These are phyloP conservation scores for Mallotus repandus DNA, from an alignment of 441 rosid genomes.

Conservation along the genomic window DNA sequence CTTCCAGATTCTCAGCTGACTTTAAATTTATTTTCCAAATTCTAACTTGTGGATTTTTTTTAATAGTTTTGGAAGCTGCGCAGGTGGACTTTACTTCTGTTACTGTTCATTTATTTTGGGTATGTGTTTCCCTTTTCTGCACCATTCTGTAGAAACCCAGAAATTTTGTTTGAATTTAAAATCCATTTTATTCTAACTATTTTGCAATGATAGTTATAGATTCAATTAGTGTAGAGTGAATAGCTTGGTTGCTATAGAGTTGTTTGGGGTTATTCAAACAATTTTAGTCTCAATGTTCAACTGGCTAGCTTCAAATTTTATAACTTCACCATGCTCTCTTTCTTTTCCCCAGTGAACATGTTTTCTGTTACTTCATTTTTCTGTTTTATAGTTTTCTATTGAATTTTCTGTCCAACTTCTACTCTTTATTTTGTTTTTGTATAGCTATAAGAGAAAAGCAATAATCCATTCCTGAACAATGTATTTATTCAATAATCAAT, in stretches of 20 bases:
- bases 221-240: constrained; percentile 1
- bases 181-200: not conserved
- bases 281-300: not conserved
- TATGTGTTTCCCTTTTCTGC: constrained; percentile 29
- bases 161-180: not conserved
- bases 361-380: not conserved
- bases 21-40: not conserved
- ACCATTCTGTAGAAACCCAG: not conserved
- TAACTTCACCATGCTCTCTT: not conserved
- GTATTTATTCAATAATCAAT: no score
- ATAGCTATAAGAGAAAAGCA: no score
- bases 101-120: constrained; percentile 67
- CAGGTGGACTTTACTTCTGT: constrained; percentile 92
- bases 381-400: not conserved
- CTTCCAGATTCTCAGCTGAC: constrained; percentile 10
- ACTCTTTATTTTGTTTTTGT: no score
- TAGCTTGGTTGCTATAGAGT: not conserved
- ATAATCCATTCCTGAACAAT: no score
- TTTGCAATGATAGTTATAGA: not conserved
- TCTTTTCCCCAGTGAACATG: not conserved
- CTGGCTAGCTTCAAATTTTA: not conserved
- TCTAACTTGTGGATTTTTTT: constrained; percentile 1
- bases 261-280: not conserved
- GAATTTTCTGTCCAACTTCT: no score
- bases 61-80: constrained; percentile 13